Evolutionary conservation across 495 filamentous ascomycete species (phyloP).

Genomic region (Eremomyces bilateralis): DNA sequence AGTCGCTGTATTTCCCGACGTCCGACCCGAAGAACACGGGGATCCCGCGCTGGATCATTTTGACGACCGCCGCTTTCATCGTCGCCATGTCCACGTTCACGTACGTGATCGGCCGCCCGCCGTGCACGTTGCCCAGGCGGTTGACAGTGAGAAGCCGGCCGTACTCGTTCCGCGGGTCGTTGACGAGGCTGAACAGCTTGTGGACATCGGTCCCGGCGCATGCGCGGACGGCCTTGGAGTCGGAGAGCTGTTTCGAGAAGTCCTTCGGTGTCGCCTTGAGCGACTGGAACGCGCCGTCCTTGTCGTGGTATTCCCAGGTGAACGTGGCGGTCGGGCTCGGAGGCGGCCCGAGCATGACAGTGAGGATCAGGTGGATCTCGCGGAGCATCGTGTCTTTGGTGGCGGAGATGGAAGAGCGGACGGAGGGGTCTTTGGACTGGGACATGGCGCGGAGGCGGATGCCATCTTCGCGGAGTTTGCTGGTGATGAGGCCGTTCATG

Average conservation of each 20-base stretch:
- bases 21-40: constrained; percentile 81
- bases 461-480: constrained; percentile 70
- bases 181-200: constrained; percentile 53
- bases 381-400: constrained; percentile 50
- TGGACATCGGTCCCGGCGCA: constrained; percentile 30
- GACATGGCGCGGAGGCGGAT: constrained; percentile 36
- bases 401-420: constrained; percentile 21
- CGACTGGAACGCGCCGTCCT: constrained; percentile 33
- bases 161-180: constrained; percentile 61
- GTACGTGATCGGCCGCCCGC: constrained; percentile 48
- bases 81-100: constrained; percentile 56
- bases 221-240: constrained; percentile 24
- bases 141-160: constrained; percentile 49
- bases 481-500: constrained; percentile 58
- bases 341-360: constrained; percentile 55
- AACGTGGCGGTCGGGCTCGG: constrained; percentile 44
- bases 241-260: constrained; percentile 39
- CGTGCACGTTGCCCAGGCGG: constrained; percentile 57
- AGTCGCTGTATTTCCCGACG: constrained; percentile 59
- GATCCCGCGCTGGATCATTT: constrained; percentile 50
- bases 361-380: constrained; percentile 58
- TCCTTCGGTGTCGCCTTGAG: constrained; percentile 38
- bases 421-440: constrained; percentile 6
- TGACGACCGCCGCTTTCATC: constrained; percentile 49
- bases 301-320: constrained; percentile 57